Evolutionary conservation across 495 filamentous ascomycete genomes (phyloP), one percentile per base, ranked within the genome.

Genomic region (Terfezia claveryi): DNA sequence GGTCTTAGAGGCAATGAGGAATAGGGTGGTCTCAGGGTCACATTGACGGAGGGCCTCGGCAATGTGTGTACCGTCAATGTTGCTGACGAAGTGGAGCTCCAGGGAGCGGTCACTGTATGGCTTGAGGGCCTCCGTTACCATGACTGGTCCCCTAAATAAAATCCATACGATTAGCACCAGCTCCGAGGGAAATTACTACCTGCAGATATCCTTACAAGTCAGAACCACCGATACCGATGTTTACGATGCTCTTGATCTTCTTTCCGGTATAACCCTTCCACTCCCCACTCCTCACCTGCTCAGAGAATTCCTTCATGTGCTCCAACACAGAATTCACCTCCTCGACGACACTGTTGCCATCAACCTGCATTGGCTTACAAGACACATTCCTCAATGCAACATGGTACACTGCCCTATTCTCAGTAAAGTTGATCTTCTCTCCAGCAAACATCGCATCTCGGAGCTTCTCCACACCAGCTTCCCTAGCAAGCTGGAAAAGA

Each of bases 181-280:
- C 23, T 27, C 20, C 11, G 27, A 32, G 27, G 27, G 4, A 5
- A 32, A 32, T 32, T 2, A 32, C 7, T 32, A 32, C 7, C 27
- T 32, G 27, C 27, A 32, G 4, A 32, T 32, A 17, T 49, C 73
- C 84, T 74, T 75, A 94, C 84, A 98, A 80, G 70, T 98, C 91
- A 54, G 89, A 95, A 60, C 91, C 91, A 71, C 91, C 91, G 69
- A 98, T 98, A 65, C 91, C 91, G 67, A 98, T 79, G 70, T 98
- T 98, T 78, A 98, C 71, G 64, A 98, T 91, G 66, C 78, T 96
- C 56, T 86, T 83, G 63, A 98, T 84, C 72, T 83, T 82, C 82
- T 96, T 95, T 65, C 92, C 91, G n/a, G 84, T 87, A 72, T 82
- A 95, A 51, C 91, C 91, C 76, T 92, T 96, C 92, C 91, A 98